Evolutionary conservation across 805 yeast genomes (phyloP), one percentile per base, ranked within the genome.

Genomic region (Starmerella khaoyaiensis): DNA sequence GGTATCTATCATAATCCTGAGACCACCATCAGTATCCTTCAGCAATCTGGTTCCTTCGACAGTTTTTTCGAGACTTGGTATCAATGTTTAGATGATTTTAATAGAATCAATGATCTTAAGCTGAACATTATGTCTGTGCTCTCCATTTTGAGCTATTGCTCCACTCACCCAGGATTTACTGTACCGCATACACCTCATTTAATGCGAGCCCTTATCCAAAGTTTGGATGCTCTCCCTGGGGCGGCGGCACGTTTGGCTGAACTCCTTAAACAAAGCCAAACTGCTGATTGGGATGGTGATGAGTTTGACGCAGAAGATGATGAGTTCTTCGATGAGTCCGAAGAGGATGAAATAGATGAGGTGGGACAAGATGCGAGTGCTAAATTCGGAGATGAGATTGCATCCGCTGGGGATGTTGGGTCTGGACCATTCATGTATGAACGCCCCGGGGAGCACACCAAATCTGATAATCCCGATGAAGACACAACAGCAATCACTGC

Each of bases 101-200:
- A 67, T 17, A 64, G 93, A 42, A 93, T 82, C 2, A 80, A 69
- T 51, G 97, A 87, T 58, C 65, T 82, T 55, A 86, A 84, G 57
- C 58, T 87, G 29, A 72, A 81, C 1, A 62, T 72, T 2, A 58
- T 87, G 46, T 93, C 90, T 0, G 53, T 79, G 17, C 57, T 86
- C 40, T 63, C 72, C 9, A 41, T 81, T 11, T 46, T 72, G 27
- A 40, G 59, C 4, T 32, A 50, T 3, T 54, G 56, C 2, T 60
- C 59, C 10, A 48, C 51, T 1, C 46, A 56, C 9, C 50, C 64
- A 23, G 60, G 65, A 12, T 49, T 40, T 26, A 20, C 47, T n/a
- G 41, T 55, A 29, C 42, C 44, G 4, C 42, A 65, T 14, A 22
- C 37, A 5, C 63, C 71, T 7, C 65, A 69, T 33, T 49, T 78